phyloP scores from a whole-genome alignment of 805 yeast species.

The Aciculoconidium aculeatum region DNA sequence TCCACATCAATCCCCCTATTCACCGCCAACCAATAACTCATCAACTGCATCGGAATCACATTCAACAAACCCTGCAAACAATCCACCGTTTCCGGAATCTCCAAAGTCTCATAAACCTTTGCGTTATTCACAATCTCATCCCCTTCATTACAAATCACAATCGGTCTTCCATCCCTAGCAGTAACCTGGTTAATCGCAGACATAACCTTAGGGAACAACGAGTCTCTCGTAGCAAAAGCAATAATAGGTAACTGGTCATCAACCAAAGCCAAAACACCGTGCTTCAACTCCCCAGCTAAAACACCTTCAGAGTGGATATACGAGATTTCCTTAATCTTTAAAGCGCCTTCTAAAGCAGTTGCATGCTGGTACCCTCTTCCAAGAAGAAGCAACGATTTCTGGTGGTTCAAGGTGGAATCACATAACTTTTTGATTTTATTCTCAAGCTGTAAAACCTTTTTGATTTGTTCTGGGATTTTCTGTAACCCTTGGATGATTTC shows the following conservation, averaged over 20 bases:
- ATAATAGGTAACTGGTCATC: conserved; percentile 92
- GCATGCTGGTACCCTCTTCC: conserved; percentile 99
- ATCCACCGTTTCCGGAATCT: conserved; percentile 93
- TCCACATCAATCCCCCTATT: conserved; percentile 95
- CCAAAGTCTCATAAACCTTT: conserved; percentile 63
- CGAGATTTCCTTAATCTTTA: conserved; percentile 95
- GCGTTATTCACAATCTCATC: conserved; percentile 56
- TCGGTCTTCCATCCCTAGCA: conserved; percentile 96
- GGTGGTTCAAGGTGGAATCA: conserved; percentile 62
- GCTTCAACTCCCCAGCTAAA: conserved; percentile 97
- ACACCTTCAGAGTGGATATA: conserved; percentile 99
- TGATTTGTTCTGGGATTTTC: conserved; percentile 80
- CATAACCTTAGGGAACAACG: conserved; percentile 92
- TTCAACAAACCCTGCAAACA: conserved; percentile 95
- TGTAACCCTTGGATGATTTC: conserved; percentile 85
- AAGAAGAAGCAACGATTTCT: conserved; percentile 80
- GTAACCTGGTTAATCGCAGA: conserved; percentile 94
- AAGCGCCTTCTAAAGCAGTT: conserved; percentile 96
- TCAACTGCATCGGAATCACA: conserved; percentile 90
- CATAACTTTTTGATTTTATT: conserved; percentile 72
- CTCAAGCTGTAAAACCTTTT: conserved; percentile 67
- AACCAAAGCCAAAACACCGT: conserved; percentile 94
- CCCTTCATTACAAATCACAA: conserved; percentile 80
- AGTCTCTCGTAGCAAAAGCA: conserved; percentile 94
- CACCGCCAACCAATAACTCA: conserved; percentile 95